These are phyloP conservation scores for Podila horticola DNA, from an alignment of 192 early-diverging fungal genomes.

Conservation along the genomic window DNA sequence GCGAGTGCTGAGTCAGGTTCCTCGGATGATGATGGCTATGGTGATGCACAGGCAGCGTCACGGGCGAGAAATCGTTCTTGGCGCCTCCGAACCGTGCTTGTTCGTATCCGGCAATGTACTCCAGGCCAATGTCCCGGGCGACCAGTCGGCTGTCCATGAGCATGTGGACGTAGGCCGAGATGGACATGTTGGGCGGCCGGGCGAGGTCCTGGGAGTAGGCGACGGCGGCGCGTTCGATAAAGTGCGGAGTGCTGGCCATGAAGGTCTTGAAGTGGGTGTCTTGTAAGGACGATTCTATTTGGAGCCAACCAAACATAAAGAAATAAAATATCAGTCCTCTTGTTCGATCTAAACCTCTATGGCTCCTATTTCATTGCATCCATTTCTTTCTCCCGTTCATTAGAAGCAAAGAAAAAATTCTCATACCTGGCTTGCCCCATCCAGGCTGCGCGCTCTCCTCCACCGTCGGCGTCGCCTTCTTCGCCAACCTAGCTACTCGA, in stretches of 20 bases:
- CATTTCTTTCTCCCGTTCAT: too few species aligned
- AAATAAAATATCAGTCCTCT: neutral
- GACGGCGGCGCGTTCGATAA: constrained; percentile 64
- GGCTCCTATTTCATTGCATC: too few species aligned
- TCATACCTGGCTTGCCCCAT: constrained; percentile 61
- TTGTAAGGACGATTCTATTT: constrained; percentile 44
- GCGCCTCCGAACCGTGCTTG: constrained; percentile 59
- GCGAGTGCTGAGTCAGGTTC: neutral
- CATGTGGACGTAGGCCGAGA: constrained; percentile 63
- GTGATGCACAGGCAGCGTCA: constrained; percentile 14
- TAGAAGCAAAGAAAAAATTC: neutral
- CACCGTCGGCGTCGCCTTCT: constrained; percentile 51
- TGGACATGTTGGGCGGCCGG: constrained; percentile 60
- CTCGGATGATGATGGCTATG: neutral
- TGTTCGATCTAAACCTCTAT: neutral
- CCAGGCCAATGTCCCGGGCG: constrained; percentile 54
- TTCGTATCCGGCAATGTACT: constrained; percentile 68
- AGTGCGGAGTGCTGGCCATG: constrained; percentile 61
- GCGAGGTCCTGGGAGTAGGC: constrained; percentile 43
- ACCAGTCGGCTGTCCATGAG: constrained; percentile 58
- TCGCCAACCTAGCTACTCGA: constrained; percentile 48
- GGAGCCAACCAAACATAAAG: neutral
- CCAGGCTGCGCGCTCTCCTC: constrained; percentile 60
- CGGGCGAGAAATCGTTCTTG: constrained; percentile 14
- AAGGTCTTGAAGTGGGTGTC: constrained; percentile 64